These are phyloP conservation scores for Phytopythium kandeliae DNA, from an alignment of 352 stramenopile species.

Conservation along the genomic window DNA sequence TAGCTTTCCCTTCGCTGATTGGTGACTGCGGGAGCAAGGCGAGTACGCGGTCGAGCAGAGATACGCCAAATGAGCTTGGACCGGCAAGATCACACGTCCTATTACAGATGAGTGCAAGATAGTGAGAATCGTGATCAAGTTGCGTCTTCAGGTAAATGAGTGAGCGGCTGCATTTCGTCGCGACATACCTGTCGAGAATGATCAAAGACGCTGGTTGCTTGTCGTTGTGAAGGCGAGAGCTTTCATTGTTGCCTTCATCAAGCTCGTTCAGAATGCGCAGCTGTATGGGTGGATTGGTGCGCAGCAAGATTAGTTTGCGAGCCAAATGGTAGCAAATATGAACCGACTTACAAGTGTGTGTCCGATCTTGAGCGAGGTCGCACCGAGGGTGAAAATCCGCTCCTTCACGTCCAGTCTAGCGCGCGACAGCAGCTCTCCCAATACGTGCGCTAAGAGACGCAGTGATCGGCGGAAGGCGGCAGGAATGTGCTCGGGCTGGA, in stretches of 20 bases:
- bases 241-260: slow-evolving; percentile 36
- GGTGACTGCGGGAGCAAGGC: slow-evolving; percentile 47
- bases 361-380: slow-evolving; percentile 72
- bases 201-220: slow-evolving; percentile 50
- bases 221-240: slow-evolving; percentile 22
- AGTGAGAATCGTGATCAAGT: too few relatives aligned
- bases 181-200: slow-evolving; percentile 56
- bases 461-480: slow-evolving; percentile 50
- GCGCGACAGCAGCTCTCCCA: slow-evolving; percentile 48
- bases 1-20: not conserved
- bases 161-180: not conserved
- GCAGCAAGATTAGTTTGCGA: not conserved
- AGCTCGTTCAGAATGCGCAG: slow-evolving; percentile 55
- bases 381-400: slow-evolving; percentile 61
- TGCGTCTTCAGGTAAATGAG: not conserved
- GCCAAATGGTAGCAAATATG: not conserved
- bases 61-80: slow-evolving; percentile 57
- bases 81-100: slow-evolving; percentile 63
- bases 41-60: slow-evolving; percentile 66
- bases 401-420: slow-evolving; percentile 57
- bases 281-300: slow-evolving; percentile 6
- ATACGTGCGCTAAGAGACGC: slow-evolving; percentile 55
- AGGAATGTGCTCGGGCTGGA: slow-evolving; percentile 63
- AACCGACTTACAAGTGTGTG: slow-evolving; percentile 50
- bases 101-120: too few relatives aligned